phyloP scores from a whole-genome alignment of 2,329 filamentous ascomycete species.

The Ophiostoma perfectum region DNA sequence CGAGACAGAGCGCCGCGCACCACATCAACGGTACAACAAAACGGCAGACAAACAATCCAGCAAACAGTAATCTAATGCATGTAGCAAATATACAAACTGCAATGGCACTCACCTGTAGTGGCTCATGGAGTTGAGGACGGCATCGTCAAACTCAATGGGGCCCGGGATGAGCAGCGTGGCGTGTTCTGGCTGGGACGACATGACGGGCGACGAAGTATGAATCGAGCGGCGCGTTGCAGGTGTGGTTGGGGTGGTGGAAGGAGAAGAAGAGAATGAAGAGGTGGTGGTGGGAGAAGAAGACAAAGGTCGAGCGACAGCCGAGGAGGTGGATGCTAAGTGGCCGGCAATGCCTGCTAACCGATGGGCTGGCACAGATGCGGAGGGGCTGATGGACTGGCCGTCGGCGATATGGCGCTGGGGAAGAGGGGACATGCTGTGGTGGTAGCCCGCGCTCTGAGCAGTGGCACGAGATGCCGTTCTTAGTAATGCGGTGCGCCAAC shows the following conservation, averaged over 20 bases:
- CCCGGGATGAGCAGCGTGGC: conserved; percentile 87
- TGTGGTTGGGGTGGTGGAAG: conserved; percentile 32
- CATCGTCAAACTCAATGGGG: conserved; percentile 98
- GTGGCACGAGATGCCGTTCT: conserved; percentile 10
- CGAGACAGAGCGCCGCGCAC: background rate
- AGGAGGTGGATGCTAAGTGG: conserved; percentile 29
- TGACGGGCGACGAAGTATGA: conserved; percentile 35
- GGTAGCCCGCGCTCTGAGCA: conserved; percentile 6
- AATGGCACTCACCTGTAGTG: conserved; percentile 66
- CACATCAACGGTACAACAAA: background rate
- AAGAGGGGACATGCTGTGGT: conserved; percentile 14
- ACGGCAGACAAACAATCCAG: background rate
- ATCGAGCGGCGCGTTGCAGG: conserved; percentile 14
- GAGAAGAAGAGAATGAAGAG: background rate
- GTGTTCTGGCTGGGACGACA: conserved; percentile 59
- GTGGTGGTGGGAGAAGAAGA: background rate
- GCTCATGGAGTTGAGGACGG: conserved; percentile 87
- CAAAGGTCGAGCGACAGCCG: conserved; percentile 22
- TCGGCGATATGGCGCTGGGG: conserved; percentile 22
- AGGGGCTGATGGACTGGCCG: conserved; percentile 21
- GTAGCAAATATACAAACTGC: background rate
- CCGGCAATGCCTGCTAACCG: conserved; percentile 31
- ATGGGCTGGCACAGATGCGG: conserved; percentile 26
- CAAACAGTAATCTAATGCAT: no score
- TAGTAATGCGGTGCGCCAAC: conserved; percentile 24